Evolutionary conservation across 441 rosid species (phyloP), one percentile per base, ranked within the genome.

Genomic region (Gossypium gossypioides): DNA sequence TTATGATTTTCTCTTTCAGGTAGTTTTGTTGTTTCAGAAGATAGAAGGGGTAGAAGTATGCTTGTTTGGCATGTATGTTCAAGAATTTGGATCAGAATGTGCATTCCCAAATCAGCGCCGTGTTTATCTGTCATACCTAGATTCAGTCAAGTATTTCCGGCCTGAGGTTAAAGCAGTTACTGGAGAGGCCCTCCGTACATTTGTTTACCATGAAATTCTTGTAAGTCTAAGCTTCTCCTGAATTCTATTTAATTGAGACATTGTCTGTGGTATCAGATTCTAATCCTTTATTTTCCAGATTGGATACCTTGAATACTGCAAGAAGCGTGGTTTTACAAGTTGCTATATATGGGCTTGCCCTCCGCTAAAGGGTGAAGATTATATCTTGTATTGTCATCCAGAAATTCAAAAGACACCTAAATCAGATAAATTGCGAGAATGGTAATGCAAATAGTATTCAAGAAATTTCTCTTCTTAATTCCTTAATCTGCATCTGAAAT

Each of bases 271-370:
- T 21, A 25, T 73, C 59, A 46, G 56, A 61, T 22, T 61, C 71
- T 44, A 9, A 72, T n/a, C 19, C 50, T 74, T 32, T 70, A 57
- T 56, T 65, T 64, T 80, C 72, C 82, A 96, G 99, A 96, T 93
- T 73, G 99, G 99, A 29, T 96, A 96, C 83, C 96, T 96, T 61
- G 99, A 96, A 72, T 96, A 93, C 77, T 96, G 99, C 88, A 96
- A 93, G 89, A 81, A 83, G 71, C 91, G 99, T 74, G 99, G 99
- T 69, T 96, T 96, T 86, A 91, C 99, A 6, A 96, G 98, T 84
- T 96, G 99, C 85, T 93, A 96, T 75, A 93, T 96, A 76, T 96
- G 99, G 99, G 98, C 99, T 58, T 96, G 99, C 84, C 98, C 99
- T 29, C 99, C 99, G 0, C 75, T 96, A 24, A 93, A 96, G 87